phyloP scores from a whole-genome alignment of 2,329 filamentous ascomycete genomes.

The Xylaria arbuscula region DNA sequence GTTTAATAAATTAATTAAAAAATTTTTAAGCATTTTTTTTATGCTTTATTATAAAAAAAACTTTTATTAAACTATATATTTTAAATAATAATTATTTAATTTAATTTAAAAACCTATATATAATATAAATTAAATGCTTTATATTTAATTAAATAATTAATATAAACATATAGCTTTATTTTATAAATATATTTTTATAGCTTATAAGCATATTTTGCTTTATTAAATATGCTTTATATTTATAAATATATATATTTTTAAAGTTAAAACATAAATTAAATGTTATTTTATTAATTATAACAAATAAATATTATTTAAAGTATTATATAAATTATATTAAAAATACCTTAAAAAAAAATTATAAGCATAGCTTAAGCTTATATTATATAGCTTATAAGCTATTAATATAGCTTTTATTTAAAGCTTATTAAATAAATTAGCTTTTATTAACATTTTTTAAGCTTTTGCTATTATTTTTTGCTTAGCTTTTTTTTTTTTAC shows the following conservation, averaged over 20 bases:
- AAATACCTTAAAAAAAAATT: slow-evolving; percentile 4
- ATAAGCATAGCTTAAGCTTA: not conserved
- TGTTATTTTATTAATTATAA: not conserved
- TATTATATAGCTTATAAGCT: not conserved
- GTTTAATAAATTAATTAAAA: not conserved
- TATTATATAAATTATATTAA: slow-evolving; percentile 1
- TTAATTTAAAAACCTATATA: slow-evolving; percentile 1
- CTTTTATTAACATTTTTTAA: not conserved
- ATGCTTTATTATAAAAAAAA: not conserved
- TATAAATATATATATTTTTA: not conserved
- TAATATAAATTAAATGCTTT: slow-evolving; percentile 2
- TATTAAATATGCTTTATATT: not conserved
- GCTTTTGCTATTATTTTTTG: not conserved
- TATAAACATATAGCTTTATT: not conserved
- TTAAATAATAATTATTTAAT: slow-evolving; percentile 9
- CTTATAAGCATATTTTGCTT: not conserved
- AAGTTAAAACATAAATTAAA: not conserved
- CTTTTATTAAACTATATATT: not conserved
- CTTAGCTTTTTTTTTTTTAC: not conserved
- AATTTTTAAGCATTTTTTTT: too few species aligned
- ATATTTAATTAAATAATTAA: slow-evolving; percentile 12
- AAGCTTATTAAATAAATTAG: not conserved
- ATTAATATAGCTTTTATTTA: not conserved
- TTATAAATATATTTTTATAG: not conserved
- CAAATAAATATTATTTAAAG: slow-evolving; percentile 2